A percentile compares a stretch with the other conserved stretches of the same genome.
Evolutionary conservation across 306 rosid species (phyloP).

Genomic region (Trifolium repens): DNA sequence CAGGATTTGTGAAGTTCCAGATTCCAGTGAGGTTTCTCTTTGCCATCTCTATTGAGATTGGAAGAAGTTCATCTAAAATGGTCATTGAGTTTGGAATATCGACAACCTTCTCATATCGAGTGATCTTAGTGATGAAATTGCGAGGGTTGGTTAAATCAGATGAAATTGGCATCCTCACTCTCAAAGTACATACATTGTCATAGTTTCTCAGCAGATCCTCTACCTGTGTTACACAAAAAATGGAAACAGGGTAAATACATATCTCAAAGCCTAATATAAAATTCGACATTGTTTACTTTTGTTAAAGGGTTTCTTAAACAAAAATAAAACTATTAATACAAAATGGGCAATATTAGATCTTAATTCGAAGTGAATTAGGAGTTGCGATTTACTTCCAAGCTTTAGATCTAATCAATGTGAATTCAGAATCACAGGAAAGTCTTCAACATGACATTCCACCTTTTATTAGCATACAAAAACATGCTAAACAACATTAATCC

Average conservation of each 20-base stretch:
- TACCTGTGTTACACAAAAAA: slow-evolving; percentile 50
- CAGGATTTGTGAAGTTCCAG: slow-evolving; percentile 94
- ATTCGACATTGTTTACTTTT: background rate
- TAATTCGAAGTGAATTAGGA: too few relatives aligned
- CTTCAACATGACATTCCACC: too few relatives aligned
- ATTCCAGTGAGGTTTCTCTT: slow-evolving; percentile 84
- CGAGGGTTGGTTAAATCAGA: slow-evolving; percentile 80
- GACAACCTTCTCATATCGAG: slow-evolving; percentile 85
- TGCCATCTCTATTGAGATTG: slow-evolving; percentile 85
- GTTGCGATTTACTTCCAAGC: too few relatives aligned
- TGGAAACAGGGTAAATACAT: background rate
- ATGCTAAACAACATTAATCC: background rate
- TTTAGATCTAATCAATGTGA: too few relatives aligned
- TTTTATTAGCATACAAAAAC: too few relatives aligned
- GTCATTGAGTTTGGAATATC: slow-evolving; percentile 93
- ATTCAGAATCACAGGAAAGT: too few relatives aligned
- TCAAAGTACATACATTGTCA: slow-evolving; percentile 84
- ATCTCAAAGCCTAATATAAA: background rate
- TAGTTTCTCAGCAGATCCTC: slow-evolving; percentile 81
- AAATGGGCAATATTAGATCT: too few relatives aligned
- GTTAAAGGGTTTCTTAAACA: too few relatives aligned
- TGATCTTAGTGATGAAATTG: slow-evolving; percentile 87
- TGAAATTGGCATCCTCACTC: slow-evolving; percentile 94
- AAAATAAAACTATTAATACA: too few relatives aligned
- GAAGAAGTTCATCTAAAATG: slow-evolving; percentile 86